Evolutionary conservation across 1,139 yeast species (phyloP), one percentile per base, ranked within the genome.

Genomic region (Hyphopichia pseudoburtonii): DNA sequence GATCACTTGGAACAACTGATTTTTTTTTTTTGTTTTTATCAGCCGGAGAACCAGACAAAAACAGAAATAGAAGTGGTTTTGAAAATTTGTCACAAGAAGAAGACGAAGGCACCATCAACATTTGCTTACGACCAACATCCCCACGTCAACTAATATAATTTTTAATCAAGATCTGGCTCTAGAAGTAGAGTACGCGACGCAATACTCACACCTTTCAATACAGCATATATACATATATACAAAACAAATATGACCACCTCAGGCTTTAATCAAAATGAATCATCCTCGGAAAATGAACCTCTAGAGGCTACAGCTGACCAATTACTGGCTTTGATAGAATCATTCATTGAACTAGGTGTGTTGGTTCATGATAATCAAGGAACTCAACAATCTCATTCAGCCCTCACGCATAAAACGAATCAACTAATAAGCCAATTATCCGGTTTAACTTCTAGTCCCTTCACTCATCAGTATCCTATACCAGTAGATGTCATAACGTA

Each of bases 301-400:
- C 57, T 83, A 26, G 66, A 66, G 1, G 56, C 67, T 19, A 62
- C 82, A 0, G 80, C 81, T 32, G 79, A 76, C 16, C 82, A 84
- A 50, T 68, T 90, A 3, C 81, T 81, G 44, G 74, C 77, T 31
- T 66, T 88, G 16, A 80, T 90, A n/a, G 96, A 90, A 57, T 81
- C 92, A 5, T 78, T 89, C 42, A 80, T 89, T 11, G 96, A 90
- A 56, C 68, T 90, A 25, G 97, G 96, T 2, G 90, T 92, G 11
- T 78, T 90, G 39, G 92, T 89, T 2, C 96, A 92, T 58, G 98
- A 92, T 60, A 88, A 84, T 58, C 92, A 89, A 45, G 96, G 95
- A 9, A 88, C 96, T 1, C 65, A 53, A 17, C 76, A 70, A 47
- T 66, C 75, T 2, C 73, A 70, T 37, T 60, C 62, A n/a, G 76